Base-by-base conservation (phyloP, 2,329 filamentous ascomycete species). In the Ophiognomonia clavigignenti-juglandacearum region DNA sequence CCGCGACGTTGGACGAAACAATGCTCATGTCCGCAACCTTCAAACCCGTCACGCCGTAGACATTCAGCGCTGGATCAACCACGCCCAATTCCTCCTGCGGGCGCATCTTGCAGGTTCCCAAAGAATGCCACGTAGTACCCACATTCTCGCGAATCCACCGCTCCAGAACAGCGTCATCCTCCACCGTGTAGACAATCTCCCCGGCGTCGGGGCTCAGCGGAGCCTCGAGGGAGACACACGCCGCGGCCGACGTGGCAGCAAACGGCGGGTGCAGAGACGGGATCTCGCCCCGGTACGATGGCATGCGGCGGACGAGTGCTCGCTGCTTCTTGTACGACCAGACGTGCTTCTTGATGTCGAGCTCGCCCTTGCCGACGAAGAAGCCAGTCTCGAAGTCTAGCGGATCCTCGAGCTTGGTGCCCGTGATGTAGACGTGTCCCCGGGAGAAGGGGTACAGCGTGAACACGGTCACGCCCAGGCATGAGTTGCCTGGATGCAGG, bases 361-460 rank as follows among this genome's bases (percentile, higher is more conserved):
- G 59, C 26, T 68, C 60, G 43, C 67, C 46, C 24, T 64, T 55
- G 52, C 78, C 67, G 18, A 60, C 66, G 31, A 81, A 65, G 60
- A 69, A 79, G n/a, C 76, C 77, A 0, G 71, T 65, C 45, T 77
- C 71, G 43, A 82, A 79, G 37, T 75, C 69, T 11, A 70, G 63
- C 3, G 62, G 59, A 19, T 69, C 64, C 9, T 64, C 55, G 4
- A 67, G 53, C 2, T 57, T 56, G 9, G 58, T 53, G 2, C 64
- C 61, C 4, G 61, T 67, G 56, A 81, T 78, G 59, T 82, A 80
- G 50, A 50, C 34, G n/a, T 42, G 34, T 7, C 43, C 47, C 11
- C 43, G 43, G 4, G 47, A 50, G 18, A 43, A 43, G 1, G 43
- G 47, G 32, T 46, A 42, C 9, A 32, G 16, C 4, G 37, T 50